Evolutionary conservation across 352 stramenopile species (phyloP), one percentile per base, ranked within the genome.

Genomic region (Aphanomyces cochlioides): DNA sequence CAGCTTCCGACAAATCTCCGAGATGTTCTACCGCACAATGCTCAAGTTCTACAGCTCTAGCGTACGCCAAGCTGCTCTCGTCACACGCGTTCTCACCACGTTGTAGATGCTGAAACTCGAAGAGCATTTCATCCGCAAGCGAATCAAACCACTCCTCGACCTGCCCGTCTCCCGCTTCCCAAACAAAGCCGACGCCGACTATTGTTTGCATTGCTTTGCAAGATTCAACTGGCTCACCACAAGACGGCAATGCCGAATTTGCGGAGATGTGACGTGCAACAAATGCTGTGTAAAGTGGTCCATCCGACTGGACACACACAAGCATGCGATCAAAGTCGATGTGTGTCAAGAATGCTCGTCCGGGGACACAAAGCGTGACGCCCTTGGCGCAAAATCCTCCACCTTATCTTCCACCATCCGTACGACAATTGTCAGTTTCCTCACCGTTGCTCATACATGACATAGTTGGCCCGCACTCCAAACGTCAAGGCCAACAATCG

Each of bases 211-310:
- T 28, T 66, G 58, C 58, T 66, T 56, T 7, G 34, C 7, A 3
- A n/a, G 34, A 34, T 66, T 66, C 17, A 12, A n/a, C 3, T 66
- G 58, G 58, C 19, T 66, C 17, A n/a, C 58, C 5, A 6, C 17
- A 19, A 66, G 54, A 34, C 15, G 21, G 4, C 58, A 66, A 34
- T 66, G 58, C 58, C 58, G 58, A 19, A 36, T 28, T 0, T 66
- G 58, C 43, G 58, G 58, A 7, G 58, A 66, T 39, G 58, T 66
- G 13, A 53, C 45, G 45, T 53, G 45, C 45, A 15, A 15, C 45
- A 53, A 53, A 19, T 53, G 45, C 45, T n/a, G 45, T 19, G 45
- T 19, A 2, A 19, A 15, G 45, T 53, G 45, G 45, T n/a, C 13
- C 45, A n/a, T 53, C n/a, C 45, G n/a, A 15, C n/a, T 53, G 45